Percentiles rank a stretch among this genome's conserved stretches.
Evolutionary conservation across 2,329 filamentous ascomycete genomes (phyloP).

Genomic region (Cladophialophora chaetospira): DNA sequence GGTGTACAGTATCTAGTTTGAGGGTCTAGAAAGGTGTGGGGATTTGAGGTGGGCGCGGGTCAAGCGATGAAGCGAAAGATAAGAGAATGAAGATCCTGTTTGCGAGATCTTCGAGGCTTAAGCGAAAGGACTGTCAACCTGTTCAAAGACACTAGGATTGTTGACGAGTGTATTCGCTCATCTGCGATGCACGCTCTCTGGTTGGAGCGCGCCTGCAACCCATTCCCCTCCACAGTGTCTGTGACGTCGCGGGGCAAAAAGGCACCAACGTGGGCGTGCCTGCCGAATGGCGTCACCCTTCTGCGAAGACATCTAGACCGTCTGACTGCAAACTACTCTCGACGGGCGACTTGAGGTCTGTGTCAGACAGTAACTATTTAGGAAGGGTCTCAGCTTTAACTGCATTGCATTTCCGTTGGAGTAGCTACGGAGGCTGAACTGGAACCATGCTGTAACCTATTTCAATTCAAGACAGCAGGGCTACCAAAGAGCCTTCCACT

Average conservation of each 20-base stretch:
- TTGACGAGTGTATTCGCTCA: background rate
- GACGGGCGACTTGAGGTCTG: no score
- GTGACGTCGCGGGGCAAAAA: conserved; percentile 16
- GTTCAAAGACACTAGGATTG: background rate
- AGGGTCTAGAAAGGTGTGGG: background rate
- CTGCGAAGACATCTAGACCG: no score
- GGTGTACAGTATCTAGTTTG: background rate
- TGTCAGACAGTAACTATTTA: no score
- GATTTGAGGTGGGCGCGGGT: background rate
- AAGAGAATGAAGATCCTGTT: background rate
- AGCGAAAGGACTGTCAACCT: conserved; percentile 1
- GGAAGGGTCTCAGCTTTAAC: no score
- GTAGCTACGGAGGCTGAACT: no score
- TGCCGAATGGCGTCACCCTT: no score
- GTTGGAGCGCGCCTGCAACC: conserved; percentile 1
- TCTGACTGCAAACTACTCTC: no score
- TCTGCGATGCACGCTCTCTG: background rate
- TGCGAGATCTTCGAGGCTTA: background rate
- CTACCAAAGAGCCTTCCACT: background rate
- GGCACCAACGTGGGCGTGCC: no score
- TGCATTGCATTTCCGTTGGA: no score
- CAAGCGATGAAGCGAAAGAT: background rate
- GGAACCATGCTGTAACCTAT: background rate
- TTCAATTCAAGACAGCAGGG: no score
- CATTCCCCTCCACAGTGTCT: background rate